Conservation (phyloP, 148 eudicot genomes). For the Chenopodium suecicum region DNA sequence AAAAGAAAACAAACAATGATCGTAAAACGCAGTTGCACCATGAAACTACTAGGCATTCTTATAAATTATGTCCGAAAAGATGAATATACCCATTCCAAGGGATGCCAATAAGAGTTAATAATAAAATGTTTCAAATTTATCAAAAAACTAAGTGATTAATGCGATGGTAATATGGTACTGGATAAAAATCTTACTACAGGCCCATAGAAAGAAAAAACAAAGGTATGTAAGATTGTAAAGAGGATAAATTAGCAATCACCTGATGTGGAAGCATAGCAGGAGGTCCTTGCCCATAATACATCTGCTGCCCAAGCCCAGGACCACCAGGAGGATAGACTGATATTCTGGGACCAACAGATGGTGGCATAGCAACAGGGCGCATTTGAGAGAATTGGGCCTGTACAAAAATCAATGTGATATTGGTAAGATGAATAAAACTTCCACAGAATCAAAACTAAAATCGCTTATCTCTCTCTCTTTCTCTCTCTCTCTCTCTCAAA, state of each 20-base stretch:
- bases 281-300: slow-evolving; percentile 77
- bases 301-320: slow-evolving; percentile 83
- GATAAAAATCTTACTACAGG: no score
- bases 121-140: no score
- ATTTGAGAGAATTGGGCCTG: slow-evolving; percentile 84
- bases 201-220: neutral
- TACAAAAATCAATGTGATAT: neutral
- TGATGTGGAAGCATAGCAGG: slow-evolving; percentile 78
- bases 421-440: neutral
- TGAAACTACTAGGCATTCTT: no score
- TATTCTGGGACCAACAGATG: slow-evolving; percentile 76
- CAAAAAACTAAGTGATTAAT: no score
- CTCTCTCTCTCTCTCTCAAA: no score
- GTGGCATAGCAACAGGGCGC: slow-evolving; percentile 65
- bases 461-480: neutral
- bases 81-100: no score
- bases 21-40: no score
- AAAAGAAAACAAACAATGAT: no score
- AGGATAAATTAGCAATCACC: slow-evolving; percentile 31
- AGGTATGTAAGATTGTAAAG: neutral
- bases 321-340: slow-evolving; percentile 80
- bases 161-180: no score
- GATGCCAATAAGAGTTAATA: no score
- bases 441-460: no score
- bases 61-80: no score